These are phyloP conservation scores for Colletotrichum zoysiae DNA, from an alignment of 2,329 filamentous ascomycete species.

Conservation along the genomic window DNA sequence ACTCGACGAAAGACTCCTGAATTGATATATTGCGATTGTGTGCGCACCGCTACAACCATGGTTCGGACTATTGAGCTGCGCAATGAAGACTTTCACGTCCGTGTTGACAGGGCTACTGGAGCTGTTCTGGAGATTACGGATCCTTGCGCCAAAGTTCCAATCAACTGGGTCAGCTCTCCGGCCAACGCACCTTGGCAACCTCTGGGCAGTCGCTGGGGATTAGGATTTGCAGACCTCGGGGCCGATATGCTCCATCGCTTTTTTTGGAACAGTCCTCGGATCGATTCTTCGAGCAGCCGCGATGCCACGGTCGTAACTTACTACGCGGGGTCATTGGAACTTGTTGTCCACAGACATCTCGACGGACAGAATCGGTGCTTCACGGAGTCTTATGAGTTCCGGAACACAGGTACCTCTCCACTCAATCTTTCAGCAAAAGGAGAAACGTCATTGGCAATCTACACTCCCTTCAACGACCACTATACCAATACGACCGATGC, in stretches of 20 bases:
- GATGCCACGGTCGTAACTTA: constrained; percentile 10
- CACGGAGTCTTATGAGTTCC: constrained; percentile 35
- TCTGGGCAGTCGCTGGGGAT: constrained; percentile 38
- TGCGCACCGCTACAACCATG: constrained; percentile 5
- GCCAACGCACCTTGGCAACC: constrained; percentile 40
- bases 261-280: constrained; percentile 33
- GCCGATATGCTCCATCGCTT: constrained; percentile 23
- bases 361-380: constrained; percentile 15
- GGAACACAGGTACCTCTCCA: constrained; percentile 14
- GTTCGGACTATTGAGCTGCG: constrained; percentile 29
- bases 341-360: constrained; percentile 23
- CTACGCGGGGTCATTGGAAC: constrained; percentile 21
- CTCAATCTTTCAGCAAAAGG: constrained; percentile 23
- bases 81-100: constrained; percentile 28
- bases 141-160: background rate
- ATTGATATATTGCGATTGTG: background rate
- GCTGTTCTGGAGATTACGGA: constrained; percentile 33
- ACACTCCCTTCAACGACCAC: constrained; percentile 40
- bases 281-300: constrained; percentile 10
- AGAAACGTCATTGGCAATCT: constrained; percentile 34
- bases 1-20: background rate
- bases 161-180: constrained; percentile 40
- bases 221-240: constrained; percentile 35
- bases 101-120: constrained; percentile 28
- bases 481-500: constrained; percentile 39